Conservation (phyloP, 495 filamentous ascomycete species). For the Hypomontagnella submonticulosa region DNA sequence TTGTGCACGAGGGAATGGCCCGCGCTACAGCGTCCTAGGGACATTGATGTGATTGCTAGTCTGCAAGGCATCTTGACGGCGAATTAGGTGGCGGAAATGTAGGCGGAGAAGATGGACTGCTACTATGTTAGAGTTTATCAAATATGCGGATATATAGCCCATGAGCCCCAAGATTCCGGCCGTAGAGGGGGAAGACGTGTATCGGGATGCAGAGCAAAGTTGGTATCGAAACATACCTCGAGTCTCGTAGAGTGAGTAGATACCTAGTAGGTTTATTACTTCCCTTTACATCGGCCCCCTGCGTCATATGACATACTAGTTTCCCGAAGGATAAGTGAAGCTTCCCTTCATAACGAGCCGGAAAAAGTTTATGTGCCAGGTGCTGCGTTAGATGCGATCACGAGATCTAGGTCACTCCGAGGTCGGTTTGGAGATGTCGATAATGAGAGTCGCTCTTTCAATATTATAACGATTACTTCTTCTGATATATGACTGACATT, state of each 20-base stretch:
- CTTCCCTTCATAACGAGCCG: no score
- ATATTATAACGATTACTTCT: no score
- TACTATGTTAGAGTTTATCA: neutral
- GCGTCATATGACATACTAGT: slow-evolving; percentile 28
- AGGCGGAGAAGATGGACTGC: neutral
- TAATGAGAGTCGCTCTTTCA: no score
- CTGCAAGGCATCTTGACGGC: slow-evolving; percentile 50
- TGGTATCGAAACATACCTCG: neutral
- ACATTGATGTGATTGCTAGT: slow-evolving; percentile 75
- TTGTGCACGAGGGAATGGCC: slow-evolving; percentile 71
- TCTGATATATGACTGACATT: no score
- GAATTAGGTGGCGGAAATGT: neutral
- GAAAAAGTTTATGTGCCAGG: no score
- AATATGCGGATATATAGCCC: neutral
- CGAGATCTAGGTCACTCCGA: no score
- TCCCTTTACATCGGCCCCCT: slow-evolving; percentile 34
- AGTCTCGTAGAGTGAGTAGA: slow-evolving; percentile 1
- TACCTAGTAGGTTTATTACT: no score
- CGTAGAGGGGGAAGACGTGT: no score
- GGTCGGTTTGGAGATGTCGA: no score
- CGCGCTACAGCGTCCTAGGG: slow-evolving; percentile 68
- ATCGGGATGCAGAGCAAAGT: no score
- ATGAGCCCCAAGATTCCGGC: neutral
- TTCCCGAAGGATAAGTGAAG: slow-evolving; percentile 15
- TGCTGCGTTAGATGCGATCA: no score